Conservation (phyloP, 1,284 basidiomycete species). For the Ceratobasidium papillatum region DNA sequence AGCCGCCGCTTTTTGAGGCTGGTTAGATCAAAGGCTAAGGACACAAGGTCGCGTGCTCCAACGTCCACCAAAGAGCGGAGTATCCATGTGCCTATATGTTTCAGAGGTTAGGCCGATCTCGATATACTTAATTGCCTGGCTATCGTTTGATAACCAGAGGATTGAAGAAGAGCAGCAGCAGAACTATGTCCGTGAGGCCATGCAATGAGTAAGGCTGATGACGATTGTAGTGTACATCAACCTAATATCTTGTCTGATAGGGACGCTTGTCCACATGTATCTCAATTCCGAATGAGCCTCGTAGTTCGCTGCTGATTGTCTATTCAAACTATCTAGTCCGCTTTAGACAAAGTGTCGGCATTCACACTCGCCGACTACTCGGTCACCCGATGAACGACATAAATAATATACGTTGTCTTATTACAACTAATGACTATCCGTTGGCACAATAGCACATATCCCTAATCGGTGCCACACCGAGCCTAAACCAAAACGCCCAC, state of each 20-base stretch:
- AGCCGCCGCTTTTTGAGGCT: not conserved
- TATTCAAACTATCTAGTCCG: not conserved
- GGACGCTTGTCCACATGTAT: not conserved
- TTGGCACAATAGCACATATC: not conserved
- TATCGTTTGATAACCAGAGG: not conserved
- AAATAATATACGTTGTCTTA: not conserved
- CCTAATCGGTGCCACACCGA: not conserved
- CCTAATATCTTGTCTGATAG: not conserved
- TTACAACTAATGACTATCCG: not conserved
- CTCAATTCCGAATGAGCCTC: not conserved
- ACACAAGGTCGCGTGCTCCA: not conserved
- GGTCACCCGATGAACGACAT: not conserved
- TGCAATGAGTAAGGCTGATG: not conserved
- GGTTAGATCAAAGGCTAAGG: not conserved
- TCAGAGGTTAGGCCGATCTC: not conserved
- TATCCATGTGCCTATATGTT: not conserved
- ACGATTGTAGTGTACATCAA: not conserved
- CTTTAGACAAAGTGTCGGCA: not conserved
- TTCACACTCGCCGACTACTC: not conserved
- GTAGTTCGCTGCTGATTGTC: not conserved
- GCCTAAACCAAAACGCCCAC: not conserved
- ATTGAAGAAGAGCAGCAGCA: not conserved
- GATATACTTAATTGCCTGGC: not conserved
- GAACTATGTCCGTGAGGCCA: not conserved
- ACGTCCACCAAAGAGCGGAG: not conserved